Conservation (phyloP, 306 rosid genomes). For the Prunus salicina region DNA sequence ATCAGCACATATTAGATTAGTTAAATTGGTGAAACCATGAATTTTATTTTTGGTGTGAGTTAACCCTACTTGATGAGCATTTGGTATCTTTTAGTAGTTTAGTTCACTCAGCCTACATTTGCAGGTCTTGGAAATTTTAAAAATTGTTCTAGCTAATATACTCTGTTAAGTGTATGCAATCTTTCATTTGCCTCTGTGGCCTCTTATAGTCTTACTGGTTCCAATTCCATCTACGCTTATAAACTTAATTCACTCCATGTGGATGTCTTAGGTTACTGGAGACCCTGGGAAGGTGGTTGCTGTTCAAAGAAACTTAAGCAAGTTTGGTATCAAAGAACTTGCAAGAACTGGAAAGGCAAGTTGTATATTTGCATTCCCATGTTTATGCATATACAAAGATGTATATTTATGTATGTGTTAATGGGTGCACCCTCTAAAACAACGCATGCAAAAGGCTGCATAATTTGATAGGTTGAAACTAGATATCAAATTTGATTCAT, state of each 20-base stretch:
- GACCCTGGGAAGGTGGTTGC: slow-evolving; percentile 64
- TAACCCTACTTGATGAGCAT: not conserved
- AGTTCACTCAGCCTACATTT: not conserved
- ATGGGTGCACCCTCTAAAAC: not conserved
- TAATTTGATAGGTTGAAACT: not conserved
- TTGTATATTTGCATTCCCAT: not conserved
- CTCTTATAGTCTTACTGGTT: not conserved
- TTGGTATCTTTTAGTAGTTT: not conserved
- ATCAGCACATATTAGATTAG: not conserved
- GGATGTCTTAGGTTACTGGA: slow-evolving; percentile 51
- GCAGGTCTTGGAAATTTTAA: not conserved
- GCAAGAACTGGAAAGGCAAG: slow-evolving; percentile 62
- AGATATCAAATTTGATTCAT: not conserved
- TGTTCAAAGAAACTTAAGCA: slow-evolving; percentile 45
- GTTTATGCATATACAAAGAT: not conserved
- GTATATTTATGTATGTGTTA: not conserved
- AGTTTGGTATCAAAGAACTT: slow-evolving; percentile 55
- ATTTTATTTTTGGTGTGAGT: not conserved
- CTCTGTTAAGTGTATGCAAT: not conserved
- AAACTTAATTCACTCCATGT: slow-evolving; percentile 3
- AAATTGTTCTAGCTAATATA: not conserved
- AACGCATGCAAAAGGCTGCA: not conserved
- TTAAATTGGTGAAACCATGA: not conserved
- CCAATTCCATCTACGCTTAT: not conserved
- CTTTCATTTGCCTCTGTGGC: not conserved